Base-by-base conservation (phyloP, 2,329 filamentous ascomycete species). In the Aspergillus ochraceoroseus region DNA sequence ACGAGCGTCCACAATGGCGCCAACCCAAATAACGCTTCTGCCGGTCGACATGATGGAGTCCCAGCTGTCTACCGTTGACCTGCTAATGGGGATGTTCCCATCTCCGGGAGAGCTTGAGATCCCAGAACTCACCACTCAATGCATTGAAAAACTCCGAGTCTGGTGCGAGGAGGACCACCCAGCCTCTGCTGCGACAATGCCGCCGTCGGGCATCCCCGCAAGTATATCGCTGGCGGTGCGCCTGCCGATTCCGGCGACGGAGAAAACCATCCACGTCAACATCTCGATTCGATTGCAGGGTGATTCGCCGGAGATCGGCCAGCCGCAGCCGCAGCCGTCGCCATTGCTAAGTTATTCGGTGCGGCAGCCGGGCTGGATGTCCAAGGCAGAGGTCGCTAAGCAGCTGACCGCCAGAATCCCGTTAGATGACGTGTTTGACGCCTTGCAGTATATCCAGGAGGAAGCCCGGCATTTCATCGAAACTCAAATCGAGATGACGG, bases 1-100 rank as follows among this genome's bases (percentile, higher is more conserved):
- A 22, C 20, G 20, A 22, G n/a, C 20, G 20, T 22, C 25, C 11
- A 44, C 29, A 25, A 56, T 57, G 53, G 40, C 47, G 5, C 31
- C 39, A 4, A 39, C 37, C 5, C 17, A 43, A 28, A 3, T n/a
- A 14, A 38, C 7, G 1, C n/a, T 54, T 25, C 51, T 74, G 6
- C 62, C 70, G 0, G 52, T 52, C n/a, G 70, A 74, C 5, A 47
- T 73, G 1, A 61, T 75, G 51, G 68, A 71, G 43, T 58, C 68
- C 8, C 72, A 75, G 54, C 54, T 75, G 7, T 68, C 66, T 1
- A 70, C 70, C 38, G 62, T 76, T 22, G 73, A 76, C 35, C 68
- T 77, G n/a, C 55, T 77, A 2, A 56, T 64, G 48, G 72, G 73
- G 7, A 77, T 77, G 74, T 77, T 73, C 44, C 64, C 67, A 1